Evolutionary conservation across 2,329 filamentous ascomycete genomes (phyloP), one percentile per base, ranked within the genome.

Genomic region (Aureobasidium sp.): DNA sequence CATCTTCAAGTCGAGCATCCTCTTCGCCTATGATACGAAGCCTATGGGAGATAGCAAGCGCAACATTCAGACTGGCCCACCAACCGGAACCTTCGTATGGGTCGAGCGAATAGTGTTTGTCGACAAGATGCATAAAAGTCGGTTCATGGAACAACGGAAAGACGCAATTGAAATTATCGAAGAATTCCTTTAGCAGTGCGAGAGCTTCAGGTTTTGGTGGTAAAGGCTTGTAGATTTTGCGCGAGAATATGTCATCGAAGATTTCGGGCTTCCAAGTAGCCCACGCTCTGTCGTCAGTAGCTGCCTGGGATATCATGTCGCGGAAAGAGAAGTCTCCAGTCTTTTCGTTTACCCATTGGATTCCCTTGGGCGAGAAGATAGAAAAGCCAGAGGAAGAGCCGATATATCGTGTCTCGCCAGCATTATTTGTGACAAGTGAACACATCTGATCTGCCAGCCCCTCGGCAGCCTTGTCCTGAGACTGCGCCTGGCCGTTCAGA

Each of bases 141-240:
- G 93, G 92, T 73, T 97, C 92, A 74, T 99, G 94, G 71, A 96
- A 99, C 4, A 99, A 80, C 6, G 94, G 94, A 71, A 97, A 96
- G 84, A 97, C 93, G 84, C 91, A 94, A 78, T 99, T 99, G 82
- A 99, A 97, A 76, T 97, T 97, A 70, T 96, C 90, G 68, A 99
- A 99, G 71, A 88, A 99, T 74, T 99, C 94, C 74, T 89, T 91
- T 64, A 97, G 84, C 41, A 97, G 78, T 1, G 91, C 95, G 64
- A 95, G 75, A 0, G 91, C 90, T 76, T 97, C 92, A n/a, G 86
- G 81, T 74, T 95, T 95, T 0, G 89, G 81, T 2, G 94, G 94
- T 36, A 97, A 76, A 17, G 86, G 87, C 64, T 88, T 88, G 79
- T 93, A 97, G 32, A 96, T 83, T 17, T 87, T 87, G 41, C 92